A percentile compares a stretch with the other conserved stretches of the same genome.
Evolutionary conservation across 1,139 yeast species (phyloP).

Genomic region (Candida gigantensis): DNA sequence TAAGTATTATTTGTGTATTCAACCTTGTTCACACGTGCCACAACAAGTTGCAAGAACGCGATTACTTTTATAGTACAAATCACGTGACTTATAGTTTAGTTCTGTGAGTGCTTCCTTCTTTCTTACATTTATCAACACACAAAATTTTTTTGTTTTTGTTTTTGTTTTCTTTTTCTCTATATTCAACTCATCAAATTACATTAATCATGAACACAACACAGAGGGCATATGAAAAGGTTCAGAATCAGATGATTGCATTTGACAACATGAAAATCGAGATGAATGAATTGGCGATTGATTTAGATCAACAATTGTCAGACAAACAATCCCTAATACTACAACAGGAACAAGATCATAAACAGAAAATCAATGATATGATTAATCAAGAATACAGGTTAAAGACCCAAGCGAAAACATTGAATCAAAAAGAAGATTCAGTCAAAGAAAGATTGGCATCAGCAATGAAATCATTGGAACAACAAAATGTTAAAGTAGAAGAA

Average conservation of each 20-base stretch:
- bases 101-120: too few species aligned
- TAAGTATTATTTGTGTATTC: too few species aligned
- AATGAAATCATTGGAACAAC: slow-evolving; percentile 19
- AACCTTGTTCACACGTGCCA: too few species aligned
- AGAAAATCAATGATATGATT: slow-evolving; percentile 4
- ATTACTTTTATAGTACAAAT: too few species aligned
- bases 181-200: not conserved
- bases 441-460: slow-evolving; percentile 3
- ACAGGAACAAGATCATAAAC: slow-evolving; percentile 7
- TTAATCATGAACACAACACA: slow-evolving; percentile 4
- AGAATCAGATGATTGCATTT: slow-evolving; percentile 7
- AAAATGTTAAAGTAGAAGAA: slow-evolving; percentile 30
- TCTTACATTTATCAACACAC: too few species aligned
- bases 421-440: slow-evolving; percentile 1
- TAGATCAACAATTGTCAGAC: slow-evolving; percentile 9
- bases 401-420: not conserved
- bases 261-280: slow-evolving; percentile 10
- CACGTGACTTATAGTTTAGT: too few species aligned
- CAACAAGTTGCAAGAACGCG: too few species aligned
- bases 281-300: slow-evolving; percentile 9
- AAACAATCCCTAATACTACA: slow-evolving; percentile 9
- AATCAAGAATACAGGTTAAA: slow-evolving; percentile 2
- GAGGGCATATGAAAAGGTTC: slow-evolving; percentile 5
- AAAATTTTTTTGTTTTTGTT: not conserved
- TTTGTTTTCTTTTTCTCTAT: not conserved